Conservation (phyloP, 441 rosid species). For the Jatropha podagrica region DNA sequence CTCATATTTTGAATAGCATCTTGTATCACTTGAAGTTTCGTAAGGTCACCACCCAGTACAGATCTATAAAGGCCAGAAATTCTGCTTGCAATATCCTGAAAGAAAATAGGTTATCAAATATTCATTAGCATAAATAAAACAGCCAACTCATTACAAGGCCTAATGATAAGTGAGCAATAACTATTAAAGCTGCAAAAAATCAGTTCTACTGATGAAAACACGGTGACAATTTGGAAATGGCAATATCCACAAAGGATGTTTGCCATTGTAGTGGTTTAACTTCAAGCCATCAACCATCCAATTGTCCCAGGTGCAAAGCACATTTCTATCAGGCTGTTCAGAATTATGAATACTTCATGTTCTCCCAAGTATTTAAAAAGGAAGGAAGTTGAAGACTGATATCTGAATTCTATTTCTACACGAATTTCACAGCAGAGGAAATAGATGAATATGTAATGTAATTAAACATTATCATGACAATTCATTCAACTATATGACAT, state of each 20-base stretch:
- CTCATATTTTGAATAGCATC: constrained; percentile 51
- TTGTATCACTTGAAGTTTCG: constrained; percentile 56
- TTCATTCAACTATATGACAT: constrained; percentile 1
- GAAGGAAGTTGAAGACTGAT: neutral
- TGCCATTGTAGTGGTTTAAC: neutral
- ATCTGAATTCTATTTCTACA: neutral
- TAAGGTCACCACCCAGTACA: constrained; percentile 48
- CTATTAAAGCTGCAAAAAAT: neutral
- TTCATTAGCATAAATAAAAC: neutral
- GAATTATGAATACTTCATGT: too few species aligned
- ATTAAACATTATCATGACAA: neutral
- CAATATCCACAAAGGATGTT: neutral
- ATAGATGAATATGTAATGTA: neutral
- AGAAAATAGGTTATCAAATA: neutral
- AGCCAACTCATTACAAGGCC: neutral
- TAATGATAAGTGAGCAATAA: neutral
- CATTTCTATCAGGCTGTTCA: too few species aligned
- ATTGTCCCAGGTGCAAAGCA: neutral
- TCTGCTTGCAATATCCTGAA: constrained; percentile 52
- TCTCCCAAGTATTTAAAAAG: too few species aligned
- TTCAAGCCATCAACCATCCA: neutral
- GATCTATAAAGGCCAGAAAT: constrained; percentile 35
- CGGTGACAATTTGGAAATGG: too few species aligned
- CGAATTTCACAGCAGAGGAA: neutral
- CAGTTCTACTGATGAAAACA: neutral